Evolutionary conservation across 495 filamentous ascomycete species (phyloP), one percentile per base, ranked within the genome.

Genomic region (Penicillium samsonianum): DNA sequence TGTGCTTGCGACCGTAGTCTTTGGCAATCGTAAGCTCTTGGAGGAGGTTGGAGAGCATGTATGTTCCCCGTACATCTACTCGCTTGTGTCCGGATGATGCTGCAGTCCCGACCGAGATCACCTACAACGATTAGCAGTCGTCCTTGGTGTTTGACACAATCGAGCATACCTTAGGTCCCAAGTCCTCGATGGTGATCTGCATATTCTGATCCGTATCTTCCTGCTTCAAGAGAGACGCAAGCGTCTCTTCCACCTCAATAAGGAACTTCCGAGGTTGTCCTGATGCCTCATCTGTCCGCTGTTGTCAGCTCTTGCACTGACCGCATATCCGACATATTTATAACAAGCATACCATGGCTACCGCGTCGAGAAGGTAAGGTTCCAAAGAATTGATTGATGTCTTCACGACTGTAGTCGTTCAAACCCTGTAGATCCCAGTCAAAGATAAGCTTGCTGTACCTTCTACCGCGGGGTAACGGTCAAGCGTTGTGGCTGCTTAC

Each of bases 121-220:
- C 84, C 84, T 91, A 61, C 25, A 40, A 2, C 26, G 8, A 43
- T 60, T 25, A 63, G 57, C 46, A 28, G 37, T 7, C 5, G 20
- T 8, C 17, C 9, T 33, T 5, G 25, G 5, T 43, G n/a, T 26
- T 38, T n/a, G 17, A 58, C 30, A 61, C 38, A 46, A 31, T 44
- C 20, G 5, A 46, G 25, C 47, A 20, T 71, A 93, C 91, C 86
- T 98, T 98, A 19, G 94, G 94, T 12, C 94, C 94, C 55, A 79
- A 75, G 75, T 98, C 94, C 68, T 98, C 93, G 62, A 98, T 95
- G 5, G 94, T 98, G 67, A 98, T 98, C 71, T 97, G 91, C 76
- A 87, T 87, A 68, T 98, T 96, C 19, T 80, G 75, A 71, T 98
- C 91, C 4, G 91, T 92, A 64, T 98, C 94, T 67, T 98, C 94